Conservation (phyloP, 768 basidiomycete species). For the Trametes punicea region DNA sequence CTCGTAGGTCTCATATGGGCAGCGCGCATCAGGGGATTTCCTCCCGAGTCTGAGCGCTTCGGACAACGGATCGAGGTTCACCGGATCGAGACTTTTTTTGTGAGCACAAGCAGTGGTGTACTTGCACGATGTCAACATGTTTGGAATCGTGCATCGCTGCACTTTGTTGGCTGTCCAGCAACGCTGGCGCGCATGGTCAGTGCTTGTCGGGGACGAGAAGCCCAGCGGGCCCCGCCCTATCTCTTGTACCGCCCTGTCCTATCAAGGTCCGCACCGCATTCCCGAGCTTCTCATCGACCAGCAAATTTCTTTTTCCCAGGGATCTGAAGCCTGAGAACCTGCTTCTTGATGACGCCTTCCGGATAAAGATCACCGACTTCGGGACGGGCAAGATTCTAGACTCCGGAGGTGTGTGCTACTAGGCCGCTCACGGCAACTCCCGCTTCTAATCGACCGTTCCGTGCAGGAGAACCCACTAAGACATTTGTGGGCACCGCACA, state of each 20-base stretch:
- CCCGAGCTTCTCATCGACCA: constrained; percentile 1
- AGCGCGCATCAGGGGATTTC: neutral
- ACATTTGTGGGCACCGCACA: constrained; percentile 91
- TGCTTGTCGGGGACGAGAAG: too few relatives aligned
- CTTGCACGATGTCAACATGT: too few relatives aligned
- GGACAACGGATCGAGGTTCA: neutral
- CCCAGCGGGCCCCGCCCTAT: too few relatives aligned
- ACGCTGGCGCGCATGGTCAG: too few relatives aligned
- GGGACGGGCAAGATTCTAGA: constrained; percentile 84
- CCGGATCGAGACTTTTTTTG: too few relatives aligned
- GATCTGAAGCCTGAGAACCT: constrained; percentile 88
- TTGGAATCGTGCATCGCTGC: too few relatives aligned
- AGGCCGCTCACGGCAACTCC: constrained; percentile 17
- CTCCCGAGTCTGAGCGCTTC: neutral
- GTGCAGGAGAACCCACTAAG: constrained; percentile 48
- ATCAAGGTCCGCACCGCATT: neutral
- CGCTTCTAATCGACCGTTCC: constrained; percentile 8
- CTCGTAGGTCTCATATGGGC: neutral
- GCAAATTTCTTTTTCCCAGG: constrained; percentile 31
- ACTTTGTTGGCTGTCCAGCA: too few relatives aligned
- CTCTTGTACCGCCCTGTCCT: constrained; percentile 1
- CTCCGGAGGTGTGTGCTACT: constrained; percentile 42
- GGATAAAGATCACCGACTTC: constrained; percentile 96
- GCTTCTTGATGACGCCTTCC: constrained; percentile 79
- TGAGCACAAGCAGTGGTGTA: too few relatives aligned